Percentiles rank a stretch among this genome's conserved stretches.
phyloP scores from a whole-genome alignment of 306 rosid genomes.

The Styphnolobium japonicum region DNA sequence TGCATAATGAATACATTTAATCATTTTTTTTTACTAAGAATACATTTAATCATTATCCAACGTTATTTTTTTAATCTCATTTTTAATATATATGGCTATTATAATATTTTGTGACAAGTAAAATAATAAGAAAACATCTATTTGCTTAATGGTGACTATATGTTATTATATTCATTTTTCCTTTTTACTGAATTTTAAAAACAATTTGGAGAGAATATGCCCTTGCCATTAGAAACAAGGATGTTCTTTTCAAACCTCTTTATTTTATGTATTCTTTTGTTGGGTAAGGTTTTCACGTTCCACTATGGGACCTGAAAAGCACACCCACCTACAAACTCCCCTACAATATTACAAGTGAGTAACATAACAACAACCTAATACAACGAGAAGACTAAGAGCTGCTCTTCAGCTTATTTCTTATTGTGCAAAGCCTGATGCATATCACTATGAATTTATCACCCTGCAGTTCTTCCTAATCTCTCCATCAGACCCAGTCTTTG shows the following conservation, averaged over 20 bases:
- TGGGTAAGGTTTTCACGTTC: neutral
- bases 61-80: too few relatives aligned
- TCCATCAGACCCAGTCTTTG: conserved; percentile 66
- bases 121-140: too few relatives aligned
- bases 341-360: neutral
- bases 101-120: too few relatives aligned
- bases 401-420: conserved; percentile 15
- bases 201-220: neutral
- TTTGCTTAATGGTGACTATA: neutral
- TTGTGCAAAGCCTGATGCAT: neutral
- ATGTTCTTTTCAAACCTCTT: neutral
- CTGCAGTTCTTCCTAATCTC: conserved; percentile 79
- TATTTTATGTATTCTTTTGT: neutral
- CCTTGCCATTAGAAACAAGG: neutral
- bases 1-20: too few relatives aligned
- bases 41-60: too few relatives aligned
- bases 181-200: neutral
- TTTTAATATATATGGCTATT: too few relatives aligned
- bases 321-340: neutral
- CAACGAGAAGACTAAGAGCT: neutral
- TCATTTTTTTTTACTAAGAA: too few relatives aligned
- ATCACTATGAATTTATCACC: conserved; percentile 39
- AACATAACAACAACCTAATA: neutral
- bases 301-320: neutral
- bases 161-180: too few relatives aligned